phyloP scores from a whole-genome alignment of 2,329 filamentous ascomycete genomes.

The Cytospora mali region DNA sequence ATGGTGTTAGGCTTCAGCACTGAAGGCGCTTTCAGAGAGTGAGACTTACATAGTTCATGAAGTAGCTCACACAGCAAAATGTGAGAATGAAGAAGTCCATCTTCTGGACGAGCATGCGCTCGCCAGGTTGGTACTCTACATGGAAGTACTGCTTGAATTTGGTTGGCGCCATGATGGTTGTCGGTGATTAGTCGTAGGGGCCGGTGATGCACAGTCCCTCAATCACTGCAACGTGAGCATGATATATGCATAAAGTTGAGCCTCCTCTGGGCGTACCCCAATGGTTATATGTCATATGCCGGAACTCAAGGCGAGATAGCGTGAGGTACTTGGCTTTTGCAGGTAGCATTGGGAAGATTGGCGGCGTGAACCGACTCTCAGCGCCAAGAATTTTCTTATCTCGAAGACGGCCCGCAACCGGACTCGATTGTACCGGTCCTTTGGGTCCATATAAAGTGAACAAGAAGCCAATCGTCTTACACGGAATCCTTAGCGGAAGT shows the following conservation, averaged over 20 bases:
- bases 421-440: background rate
- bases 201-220: background rate
- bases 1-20: slow-evolving; percentile 5
- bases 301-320: background rate
- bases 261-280: background rate
- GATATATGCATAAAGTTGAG: background rate
- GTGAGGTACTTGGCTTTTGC: background rate
- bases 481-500: background rate
- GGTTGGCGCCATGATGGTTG: slow-evolving; percentile 1
- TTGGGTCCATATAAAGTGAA: background rate
- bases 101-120: slow-evolving; percentile 53
- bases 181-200: background rate
- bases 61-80: slow-evolving; percentile 63
- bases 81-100: slow-evolving; percentile 67
- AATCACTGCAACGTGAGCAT: background rate
- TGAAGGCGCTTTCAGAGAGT: background rate
- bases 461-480: slow-evolving; percentile 19
- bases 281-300: background rate
- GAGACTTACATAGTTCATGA: slow-evolving; percentile 39
- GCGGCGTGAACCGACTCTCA: background rate
- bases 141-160: slow-evolving; percentile 40
- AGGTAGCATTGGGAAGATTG: background rate
- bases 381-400: slow-evolving; percentile 15
- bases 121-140: slow-evolving; percentile 40
- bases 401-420: slow-evolving; percentile 5